A percentile compares a stretch with the other conserved stretches of the same genome.
These are phyloP conservation scores for Fistulifera pelliculosa DNA, from an alignment of 108 stramenopile species.

Conservation along the genomic window DNA sequence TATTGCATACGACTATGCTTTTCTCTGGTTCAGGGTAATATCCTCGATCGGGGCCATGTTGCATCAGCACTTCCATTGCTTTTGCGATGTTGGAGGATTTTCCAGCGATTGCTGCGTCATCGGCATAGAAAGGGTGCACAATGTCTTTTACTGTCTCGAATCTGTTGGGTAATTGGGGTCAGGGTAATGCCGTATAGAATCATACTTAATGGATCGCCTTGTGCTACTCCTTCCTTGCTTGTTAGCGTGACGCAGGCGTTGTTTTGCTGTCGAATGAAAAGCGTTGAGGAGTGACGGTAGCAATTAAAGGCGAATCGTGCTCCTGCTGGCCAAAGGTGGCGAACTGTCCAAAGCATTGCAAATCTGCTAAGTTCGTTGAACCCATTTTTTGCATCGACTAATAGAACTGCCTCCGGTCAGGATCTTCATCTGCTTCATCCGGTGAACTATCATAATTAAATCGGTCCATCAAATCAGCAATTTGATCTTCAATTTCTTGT, in stretches of 20 bases:
- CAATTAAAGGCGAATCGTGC: constrained; percentile 24
- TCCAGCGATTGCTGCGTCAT: constrained; percentile 17
- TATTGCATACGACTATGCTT: background rate
- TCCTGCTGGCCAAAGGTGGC: constrained; percentile 21
- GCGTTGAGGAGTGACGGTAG: constrained; percentile 12
- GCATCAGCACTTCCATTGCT: background rate
- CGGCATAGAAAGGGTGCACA: constrained; percentile 21
- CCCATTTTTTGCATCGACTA: constrained; percentile 22
- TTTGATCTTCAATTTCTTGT: too few species aligned
- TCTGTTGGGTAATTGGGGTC: constrained; percentile 9
- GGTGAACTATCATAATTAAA: too few species aligned
- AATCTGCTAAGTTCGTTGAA: constrained; percentile 20
- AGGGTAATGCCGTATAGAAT: constrained; percentile 19
- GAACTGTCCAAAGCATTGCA: constrained; percentile 26
- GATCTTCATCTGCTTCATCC: too few species aligned
- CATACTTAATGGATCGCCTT: constrained; percentile 27
- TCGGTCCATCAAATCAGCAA: too few species aligned
- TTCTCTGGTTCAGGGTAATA: constrained; percentile 15
- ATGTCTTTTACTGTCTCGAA: constrained; percentile 9
- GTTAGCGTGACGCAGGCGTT: too few species aligned
- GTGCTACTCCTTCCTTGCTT: too few species aligned
- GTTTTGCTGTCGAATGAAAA: constrained; percentile 1
- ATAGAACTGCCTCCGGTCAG: background rate
- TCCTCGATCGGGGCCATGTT: background rate
- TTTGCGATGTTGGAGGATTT: background rate